Evolutionary conservation across 2,329 filamentous ascomycete species (phyloP).

Genomic region (Ophiostoma pallidulum): DNA sequence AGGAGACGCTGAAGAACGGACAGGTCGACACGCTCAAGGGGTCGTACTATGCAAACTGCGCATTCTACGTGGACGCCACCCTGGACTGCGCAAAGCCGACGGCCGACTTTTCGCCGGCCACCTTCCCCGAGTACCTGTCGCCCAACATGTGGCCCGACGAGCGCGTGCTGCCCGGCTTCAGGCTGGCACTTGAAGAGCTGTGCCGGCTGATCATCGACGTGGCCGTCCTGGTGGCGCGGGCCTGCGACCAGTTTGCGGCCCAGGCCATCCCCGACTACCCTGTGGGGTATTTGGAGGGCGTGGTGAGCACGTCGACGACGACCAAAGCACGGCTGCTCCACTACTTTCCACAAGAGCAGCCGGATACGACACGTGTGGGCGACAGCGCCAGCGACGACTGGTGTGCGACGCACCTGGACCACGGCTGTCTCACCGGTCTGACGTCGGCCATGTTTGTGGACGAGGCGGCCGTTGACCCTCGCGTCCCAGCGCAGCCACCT

Average conservation of each 20-base stretch:
- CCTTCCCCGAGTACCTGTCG: conserved; percentile 80
- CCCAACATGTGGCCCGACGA: conserved; percentile 81
- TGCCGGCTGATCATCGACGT: conserved; percentile 83
- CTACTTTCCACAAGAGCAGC: conserved; percentile 63
- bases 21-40: conserved; percentile 73
- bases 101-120: conserved; percentile 43
- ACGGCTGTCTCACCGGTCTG: conserved; percentile 86
- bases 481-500: background rate
- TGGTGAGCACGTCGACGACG: conserved; percentile 75
- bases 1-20: conserved; percentile 70
- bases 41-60: conserved; percentile 76
- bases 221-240: conserved; percentile 78
- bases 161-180: conserved; percentile 64
- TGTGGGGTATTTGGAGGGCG: conserved; percentile 69
- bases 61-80: conserved; percentile 58
- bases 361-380: too few species aligned
- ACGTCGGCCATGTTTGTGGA: conserved; percentile 96
- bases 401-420: conserved; percentile 86
- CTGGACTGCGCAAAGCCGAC: conserved; percentile 56
- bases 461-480: conserved; percentile 40
- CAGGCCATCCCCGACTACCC: conserved; percentile 70
- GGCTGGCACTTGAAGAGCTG: conserved; percentile 59
- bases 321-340: conserved; percentile 89
- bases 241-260: conserved; percentile 78
- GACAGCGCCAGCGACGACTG: conserved; percentile 62